Evolutionary conservation across 2,329 filamentous ascomycete genomes (phyloP).

Genomic region (Cordyceps cateniannulata): DNA sequence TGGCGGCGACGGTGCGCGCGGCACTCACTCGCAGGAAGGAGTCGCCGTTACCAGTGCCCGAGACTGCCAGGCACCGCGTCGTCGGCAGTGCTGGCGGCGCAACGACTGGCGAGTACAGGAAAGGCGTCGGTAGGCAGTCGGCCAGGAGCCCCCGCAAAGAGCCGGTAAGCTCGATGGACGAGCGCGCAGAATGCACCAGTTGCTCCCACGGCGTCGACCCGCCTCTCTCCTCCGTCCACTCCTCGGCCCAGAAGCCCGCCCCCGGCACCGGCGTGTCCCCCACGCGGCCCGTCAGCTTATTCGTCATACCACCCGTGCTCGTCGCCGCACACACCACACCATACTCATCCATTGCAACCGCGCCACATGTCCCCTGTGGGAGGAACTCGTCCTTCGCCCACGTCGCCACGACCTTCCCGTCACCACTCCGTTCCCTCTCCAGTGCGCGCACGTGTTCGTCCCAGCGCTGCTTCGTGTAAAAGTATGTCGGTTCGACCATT

Average conservation of each 20-base stretch:
- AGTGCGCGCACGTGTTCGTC: conserved; percentile 64
- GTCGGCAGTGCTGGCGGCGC: conserved; percentile 22
- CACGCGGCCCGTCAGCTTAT: conserved; percentile 78
- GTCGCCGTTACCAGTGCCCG: conserved; percentile 83
- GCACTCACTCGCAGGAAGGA: conserved; percentile 72
- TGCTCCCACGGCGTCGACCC: conserved; percentile 15
- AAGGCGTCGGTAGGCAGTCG: conserved; percentile 53
- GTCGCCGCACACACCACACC: conserved; percentile 66
- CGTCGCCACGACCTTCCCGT: conserved; percentile 21
- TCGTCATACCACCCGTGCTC: conserved; percentile 73
- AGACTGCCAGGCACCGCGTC: conserved; percentile 51
- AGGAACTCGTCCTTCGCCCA: conserved; percentile 62
- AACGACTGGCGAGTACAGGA: conserved; percentile 29
- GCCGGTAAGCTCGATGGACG: conserved; percentile 22
- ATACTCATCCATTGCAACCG: conserved; percentile 70
- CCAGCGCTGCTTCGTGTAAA: conserved; percentile 73
- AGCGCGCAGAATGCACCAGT: conserved; percentile 11
- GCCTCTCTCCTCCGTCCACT: conserved; percentile 55
- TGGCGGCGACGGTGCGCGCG: conserved; percentile 63
- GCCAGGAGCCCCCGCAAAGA: conserved; percentile 44
- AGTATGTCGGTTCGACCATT: conserved; percentile 64
- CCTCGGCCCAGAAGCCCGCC: conserved; percentile 85
- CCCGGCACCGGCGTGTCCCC: conserved; percentile 82
- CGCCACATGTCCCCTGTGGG: conserved; percentile 78
- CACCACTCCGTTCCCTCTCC: conserved; percentile 25